Evolutionary conservation across 495 filamentous ascomycete species (phyloP), one percentile per base, ranked within the genome.

Genomic region (Pseudoneurospora amorphoporcata): DNA sequence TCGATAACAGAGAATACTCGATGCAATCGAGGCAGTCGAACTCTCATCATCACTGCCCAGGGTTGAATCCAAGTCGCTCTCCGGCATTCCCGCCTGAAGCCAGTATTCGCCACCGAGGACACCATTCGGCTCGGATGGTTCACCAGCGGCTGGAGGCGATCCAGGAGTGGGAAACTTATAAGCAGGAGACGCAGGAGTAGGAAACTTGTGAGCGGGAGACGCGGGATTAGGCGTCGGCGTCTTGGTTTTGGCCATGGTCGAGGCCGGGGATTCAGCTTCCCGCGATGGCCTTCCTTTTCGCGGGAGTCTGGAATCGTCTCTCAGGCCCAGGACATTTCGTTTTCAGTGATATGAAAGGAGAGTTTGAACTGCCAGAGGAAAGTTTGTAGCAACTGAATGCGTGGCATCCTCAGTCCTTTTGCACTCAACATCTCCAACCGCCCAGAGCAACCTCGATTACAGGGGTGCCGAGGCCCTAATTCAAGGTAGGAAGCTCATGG

Each of bases 1-100:
- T 4, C 81, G 74, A 75, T 84, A 85, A 29, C 84, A 76, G 9
- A 82, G 40, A n/a, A 86, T 83, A 69, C 79, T 83, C 2, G 82
- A 79, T 12, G 81, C 78, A 14, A 86, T 75, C 16, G 84, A 85
- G 12, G 79, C 79, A 16, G 84, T 85, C 14, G 77, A 80, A 40
- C 74, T 78, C 43, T 47, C 43, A n/a, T 7, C n/a, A 23, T 47
- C 43, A 12, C 43, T 10, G 3, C 43, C 43, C 14, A 61, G 29
- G 12, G 29, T 61, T 16, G 53, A 58, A 12, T 16, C 10, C 12
- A 4, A 12, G 5, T 32, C 23, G 10, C 23, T 23, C 9, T 58
- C 47, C 10, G 10, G 47, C 32, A 32, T 14, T 10, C 23, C 23
- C 9, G 2, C 10, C 32, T 58, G 23, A 32, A 16, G 23, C 47